Evolutionary conservation across 352 stramenopile genomes (phyloP), one percentile per base, ranked within the genome.

Genomic region (Detonula confervacea): DNA sequence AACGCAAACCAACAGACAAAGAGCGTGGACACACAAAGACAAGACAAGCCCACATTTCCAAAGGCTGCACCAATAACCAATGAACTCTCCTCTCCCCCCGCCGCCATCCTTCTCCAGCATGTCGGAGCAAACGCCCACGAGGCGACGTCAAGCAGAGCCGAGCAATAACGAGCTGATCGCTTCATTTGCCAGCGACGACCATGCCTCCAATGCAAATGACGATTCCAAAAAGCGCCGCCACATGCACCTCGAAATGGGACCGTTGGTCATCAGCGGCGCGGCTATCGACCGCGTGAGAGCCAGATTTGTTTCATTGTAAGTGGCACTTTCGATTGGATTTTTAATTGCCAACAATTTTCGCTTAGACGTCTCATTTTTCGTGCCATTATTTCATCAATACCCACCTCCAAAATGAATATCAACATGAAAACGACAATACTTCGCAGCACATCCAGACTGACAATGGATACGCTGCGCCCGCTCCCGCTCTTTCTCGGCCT

Each of bases 401-500:
- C 27, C 16, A 51, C 42, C n/a, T 55, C 11, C 11, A 7, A 25
- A 16, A 27, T 54, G n/a, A 14, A 70, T 56, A 5, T n/a, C n/a
- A n/a, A n/a, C n/a, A n/a, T n/a, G n/a, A n/a, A n/a, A n/a, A n/a
- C n/a, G n/a, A n/a, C 5, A 29, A 37, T 0, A 35, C 29, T 51
- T 27, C 16, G 14, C 57, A 83, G 75, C 66, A 86, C 77, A 42
- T 86, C 77, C 29, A 69, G 62, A 72, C 37, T 86, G 11, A 84
- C 70, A 35, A 85, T 90, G 42, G 72, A 92, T 47, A 91, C 84
- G 20, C 72, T 92, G 1, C 79, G 87, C 12, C 87, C 87, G 6
- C 69, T 92, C 29, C 84, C 82, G 9, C 22, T 84, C 1, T 94
- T 94, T 69, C 62, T 94, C 2, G 89, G 89, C 24, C 63, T 94